These are phyloP conservation scores for Dictyostelium capitatum DNA, from an alignment of 78 protist species.

Conservation along the genomic window DNA sequence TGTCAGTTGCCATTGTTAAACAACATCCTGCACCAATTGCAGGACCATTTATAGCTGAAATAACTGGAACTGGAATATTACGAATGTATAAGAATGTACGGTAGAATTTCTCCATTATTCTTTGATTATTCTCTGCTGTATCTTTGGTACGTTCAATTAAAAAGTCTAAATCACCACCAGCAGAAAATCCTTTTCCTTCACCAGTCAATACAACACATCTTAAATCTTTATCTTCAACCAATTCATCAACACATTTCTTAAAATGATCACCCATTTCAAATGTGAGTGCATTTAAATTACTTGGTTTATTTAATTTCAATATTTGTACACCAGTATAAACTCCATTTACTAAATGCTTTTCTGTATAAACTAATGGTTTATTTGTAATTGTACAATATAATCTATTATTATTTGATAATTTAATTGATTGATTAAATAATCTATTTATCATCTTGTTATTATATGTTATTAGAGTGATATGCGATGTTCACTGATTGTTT, in stretches of 20 bases:
- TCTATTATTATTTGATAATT: neutral
- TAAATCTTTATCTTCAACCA: slow-evolving; percentile 8
- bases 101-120: slow-evolving; percentile 79
- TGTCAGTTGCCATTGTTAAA: slow-evolving; percentile 84
- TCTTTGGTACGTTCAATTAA: slow-evolving; percentile 69
- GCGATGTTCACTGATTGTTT: no score
- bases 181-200: slow-evolving; percentile 72
- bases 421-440: slow-evolving; percentile 1
- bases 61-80: slow-evolving; percentile 60
- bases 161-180: slow-evolving; percentile 87
- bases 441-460: neutral
- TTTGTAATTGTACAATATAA: neutral
- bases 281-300: slow-evolving; percentile 63
- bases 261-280: slow-evolving; percentile 70
- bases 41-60: slow-evolving; percentile 82
- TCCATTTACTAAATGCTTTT: slow-evolving; percentile 62
- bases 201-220: slow-evolving; percentile 84
- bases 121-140: slow-evolving; percentile 57
- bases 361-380: slow-evolving; percentile 41
- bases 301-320: slow-evolving; percentile 66
- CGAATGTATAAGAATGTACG: slow-evolving; percentile 68
- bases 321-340: slow-evolving; percentile 31
- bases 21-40: slow-evolving; percentile 89
- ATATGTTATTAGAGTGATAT: neutral
- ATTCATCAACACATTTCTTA: slow-evolving; percentile 10